Base-by-base conservation (phyloP, 176 grass and related monocot species). In the Hsuehochloa calcarea region DNA sequence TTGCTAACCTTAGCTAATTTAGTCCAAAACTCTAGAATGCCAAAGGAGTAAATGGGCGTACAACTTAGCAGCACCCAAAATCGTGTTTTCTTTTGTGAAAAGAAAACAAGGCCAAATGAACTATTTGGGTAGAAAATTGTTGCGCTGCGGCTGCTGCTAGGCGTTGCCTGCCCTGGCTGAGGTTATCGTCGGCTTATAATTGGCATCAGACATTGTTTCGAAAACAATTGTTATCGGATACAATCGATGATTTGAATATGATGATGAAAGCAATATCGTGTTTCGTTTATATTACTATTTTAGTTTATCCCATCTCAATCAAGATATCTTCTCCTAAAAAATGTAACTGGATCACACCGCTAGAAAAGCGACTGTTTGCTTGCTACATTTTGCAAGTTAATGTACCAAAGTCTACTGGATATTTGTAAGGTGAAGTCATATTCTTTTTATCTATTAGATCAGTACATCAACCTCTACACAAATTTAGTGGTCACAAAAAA, bases 271-370 rank as follows among this genome's bases (percentile, higher is more conserved):
- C 14, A 6, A 47, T 43, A 68, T 64, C 37, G 19, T 15, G 60
- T 55, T 37, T 61, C 61, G 50, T 68, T 61, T 65, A 26, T 59
- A 50, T 77, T 59, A 54, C 41, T 75, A 16, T 6, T 78, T 82
- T 70, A 15, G 52, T 51, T 62, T 77, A 83, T 78, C 65, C 54
- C 59, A 5, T 88, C 73, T 19, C 31, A 40, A 31, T 64, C 80
- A 34, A 78, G 11, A 68, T 78, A 88, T 82, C 55, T 78, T 83
- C 54, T 77, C 20, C 66, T 51, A 8, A 25, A 55, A 83, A 83
- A 71, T 71, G 64, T 59, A 65, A 44, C 73, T 44, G 17, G 73
- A 83, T 88, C 29, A 46, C 39, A 15, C 16, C 29, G 37, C 49
- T 75, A 65, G 25, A 74, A 55, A 74, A 74, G 26, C 47, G 20